Evolutionary conservation across 2,329 filamentous ascomycete genomes (phyloP).

Genomic region (Alternaria angustiovoidea): DNA sequence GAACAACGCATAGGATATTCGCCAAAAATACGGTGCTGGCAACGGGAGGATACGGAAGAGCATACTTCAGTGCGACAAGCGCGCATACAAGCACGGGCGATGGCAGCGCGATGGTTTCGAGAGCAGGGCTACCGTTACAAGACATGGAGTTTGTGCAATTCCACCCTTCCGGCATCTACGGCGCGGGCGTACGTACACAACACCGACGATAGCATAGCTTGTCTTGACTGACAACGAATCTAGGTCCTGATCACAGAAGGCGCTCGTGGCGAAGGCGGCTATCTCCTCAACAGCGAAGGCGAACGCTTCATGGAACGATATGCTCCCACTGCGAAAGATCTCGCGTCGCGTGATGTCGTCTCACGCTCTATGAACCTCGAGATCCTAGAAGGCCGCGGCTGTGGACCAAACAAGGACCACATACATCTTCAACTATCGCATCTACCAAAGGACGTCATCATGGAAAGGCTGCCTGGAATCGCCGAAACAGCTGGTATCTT

Average conservation of each 20-base stretch:
- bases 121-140: slow-evolving; percentile 59
- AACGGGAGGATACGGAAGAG: slow-evolving; percentile 60
- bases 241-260: slow-evolving; percentile 59
- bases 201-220: not conserved
- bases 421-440: slow-evolving; percentile 60
- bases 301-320: slow-evolving; percentile 63
- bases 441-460: slow-evolving; percentile 57
- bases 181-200: slow-evolving; percentile 52
- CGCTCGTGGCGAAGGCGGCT: slow-evolving; percentile 60
- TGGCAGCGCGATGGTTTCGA: slow-evolving; percentile 59
- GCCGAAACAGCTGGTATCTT: slow-evolving; percentile 61
- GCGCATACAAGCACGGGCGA: slow-evolving; percentile 61
- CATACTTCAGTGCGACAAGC: slow-evolving; percentile 60
- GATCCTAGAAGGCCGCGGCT: slow-evolving; percentile 57
- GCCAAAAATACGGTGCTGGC: slow-evolving; percentile 59
- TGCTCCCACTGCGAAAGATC: slow-evolving; percentile 60
- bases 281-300: slow-evolving; percentile 58
- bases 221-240: not conserved
- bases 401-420: slow-evolving; percentile 57
- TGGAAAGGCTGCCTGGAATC: slow-evolving; percentile 59
- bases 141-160: slow-evolving; percentile 63
- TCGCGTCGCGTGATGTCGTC: slow-evolving; percentile 59
- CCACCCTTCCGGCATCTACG: slow-evolving; percentile 61
- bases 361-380: slow-evolving; percentile 60
- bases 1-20: slow-evolving; percentile 58